Conservation (phyloP, 345 rosid species). For the Lagerstroemia speciosa region DNA sequence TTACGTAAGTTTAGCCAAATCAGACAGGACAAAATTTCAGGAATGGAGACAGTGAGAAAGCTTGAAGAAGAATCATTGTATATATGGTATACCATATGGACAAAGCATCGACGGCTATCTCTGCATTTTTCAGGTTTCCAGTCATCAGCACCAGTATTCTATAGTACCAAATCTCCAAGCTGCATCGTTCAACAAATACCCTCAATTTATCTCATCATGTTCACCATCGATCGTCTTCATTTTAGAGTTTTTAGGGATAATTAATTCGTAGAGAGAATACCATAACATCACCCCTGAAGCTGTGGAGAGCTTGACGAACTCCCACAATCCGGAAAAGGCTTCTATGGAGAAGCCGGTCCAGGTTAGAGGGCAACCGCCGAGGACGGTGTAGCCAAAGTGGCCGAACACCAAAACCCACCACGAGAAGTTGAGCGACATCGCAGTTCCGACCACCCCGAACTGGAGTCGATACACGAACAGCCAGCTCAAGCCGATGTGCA, state of each 20-base stretch:
- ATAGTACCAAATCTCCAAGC: constrained; percentile 93
- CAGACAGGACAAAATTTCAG: too few species aligned
- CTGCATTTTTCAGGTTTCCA: constrained; percentile 60
- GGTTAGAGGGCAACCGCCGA: constrained; percentile 62
- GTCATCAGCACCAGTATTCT: constrained; percentile 71
- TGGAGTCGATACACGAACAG: constrained; percentile 39
- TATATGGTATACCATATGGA: constrained; percentile 56
- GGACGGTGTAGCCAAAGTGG: constrained; percentile 23
- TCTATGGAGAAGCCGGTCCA: constrained; percentile 76
- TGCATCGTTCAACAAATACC: constrained; percentile 22
- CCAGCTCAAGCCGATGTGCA: constrained; percentile 57
- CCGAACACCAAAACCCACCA: constrained; percentile 63
- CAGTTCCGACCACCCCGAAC: constrained; percentile 51
- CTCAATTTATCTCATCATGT: too few species aligned
- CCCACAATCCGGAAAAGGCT: constrained; percentile 76
- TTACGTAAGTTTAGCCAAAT: neutral
- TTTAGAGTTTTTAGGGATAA: too few species aligned
- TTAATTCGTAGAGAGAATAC: too few species aligned
- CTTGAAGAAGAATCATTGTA: neutral
- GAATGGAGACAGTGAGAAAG: too few species aligned
- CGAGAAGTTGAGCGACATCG: constrained; percentile 44
- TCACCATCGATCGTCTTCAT: too few species aligned
- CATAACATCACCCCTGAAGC: constrained; percentile 85
- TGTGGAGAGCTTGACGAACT: constrained; percentile 57
- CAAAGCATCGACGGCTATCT: constrained; percentile 69